These are phyloP conservation scores for Dictyostelium capitatum DNA, from an alignment of 78 protist species.

Conservation along the genomic window DNA sequence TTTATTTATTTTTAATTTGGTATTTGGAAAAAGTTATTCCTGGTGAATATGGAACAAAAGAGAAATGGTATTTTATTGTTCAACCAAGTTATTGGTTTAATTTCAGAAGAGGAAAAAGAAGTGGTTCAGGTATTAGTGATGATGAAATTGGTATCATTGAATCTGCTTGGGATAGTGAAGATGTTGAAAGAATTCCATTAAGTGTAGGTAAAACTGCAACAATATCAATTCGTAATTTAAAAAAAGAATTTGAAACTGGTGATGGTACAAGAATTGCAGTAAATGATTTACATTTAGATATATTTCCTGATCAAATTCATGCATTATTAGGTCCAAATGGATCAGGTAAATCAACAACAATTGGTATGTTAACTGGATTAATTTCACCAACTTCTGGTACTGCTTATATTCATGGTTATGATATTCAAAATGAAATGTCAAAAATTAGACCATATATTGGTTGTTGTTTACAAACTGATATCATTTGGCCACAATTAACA, in stretches of 20 bases:
- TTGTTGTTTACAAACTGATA: constrained; percentile 78
- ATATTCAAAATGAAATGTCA: constrained; percentile 48
- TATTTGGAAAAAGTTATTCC: constrained; percentile 40
- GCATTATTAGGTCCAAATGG: constrained; percentile 91
- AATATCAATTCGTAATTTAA: constrained; percentile 27
- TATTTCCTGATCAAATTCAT: constrained; percentile 51
- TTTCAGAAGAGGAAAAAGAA: background rate
- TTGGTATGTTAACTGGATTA: constrained; percentile 92
- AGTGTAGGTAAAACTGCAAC: background rate
- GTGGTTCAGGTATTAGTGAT: too few relatives aligned
- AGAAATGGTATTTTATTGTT: constrained; percentile 27
- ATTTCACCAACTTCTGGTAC: constrained; percentile 67
- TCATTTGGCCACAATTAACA: constrained; percentile 68
- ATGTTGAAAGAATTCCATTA: constrained; percentile 22
- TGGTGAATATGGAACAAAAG: constrained; percentile 58
- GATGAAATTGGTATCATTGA: background rate
- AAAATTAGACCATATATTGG: constrained; percentile 24
- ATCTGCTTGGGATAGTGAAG: constrained; percentile 1
- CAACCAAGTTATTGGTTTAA: constrained; percentile 36
- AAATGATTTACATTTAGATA: constrained; percentile 36
- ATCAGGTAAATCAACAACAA: constrained; percentile 91
- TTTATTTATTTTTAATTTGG: constrained; percentile 55
- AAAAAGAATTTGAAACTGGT: constrained; percentile 56
- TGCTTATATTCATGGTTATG: constrained; percentile 40
- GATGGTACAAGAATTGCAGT: constrained; percentile 54